Base-by-base conservation (phyloP, 176 grass and related monocot genomes). In the Phyllostachys edulis region DNA sequence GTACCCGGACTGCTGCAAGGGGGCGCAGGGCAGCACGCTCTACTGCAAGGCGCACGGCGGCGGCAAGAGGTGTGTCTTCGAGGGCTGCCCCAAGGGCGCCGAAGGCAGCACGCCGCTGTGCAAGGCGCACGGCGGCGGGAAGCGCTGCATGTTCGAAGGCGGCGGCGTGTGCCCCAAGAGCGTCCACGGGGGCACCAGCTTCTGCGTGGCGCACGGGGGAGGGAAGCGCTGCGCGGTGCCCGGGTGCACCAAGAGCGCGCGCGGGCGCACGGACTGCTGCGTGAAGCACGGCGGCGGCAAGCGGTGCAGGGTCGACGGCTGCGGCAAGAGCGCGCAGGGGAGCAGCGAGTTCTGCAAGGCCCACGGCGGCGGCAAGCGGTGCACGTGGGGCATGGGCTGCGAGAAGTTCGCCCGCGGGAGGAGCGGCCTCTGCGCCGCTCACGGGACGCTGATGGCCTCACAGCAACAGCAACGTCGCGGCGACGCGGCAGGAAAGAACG, bases 21-120 rank as follows among this genome's bases (percentile, higher is more conserved):
- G 93, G 9, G 93, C 93, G 54, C 93, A 94, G 77, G 93, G 93
- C 47, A 90, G 93, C 75, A 94, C 93, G 63, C 84, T 80, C 1
- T 90, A 90, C 75, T 94, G 93, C 88, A 94, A 94, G 80, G 83
- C 86, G 29, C 93, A 94, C 77, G 93, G 93, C 18, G 93, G 93
- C 24, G 93, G 93, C 5, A 85, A 67, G 62, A 63, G 93, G 41
- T 94, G 93, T 82, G 90, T 92, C 9, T 94, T 94, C 49, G 82
- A 92, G 2, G 93, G 93, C 6, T 94, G 93, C 71, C 57, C 51
- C 42, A 92, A 78, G 69, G 93, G 93, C 20, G 93, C 93, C 4
- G 93, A 94, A 56, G 93, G 93, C 4, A 92, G 90, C 88, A 94
- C 93, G 45, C 88, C 90, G 67, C 51, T 94, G 55, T 94, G 93